Evolutionary conservation across 1,284 basidiomycete genomes (phyloP).

Genomic region (Tylopilus sp.): DNA sequence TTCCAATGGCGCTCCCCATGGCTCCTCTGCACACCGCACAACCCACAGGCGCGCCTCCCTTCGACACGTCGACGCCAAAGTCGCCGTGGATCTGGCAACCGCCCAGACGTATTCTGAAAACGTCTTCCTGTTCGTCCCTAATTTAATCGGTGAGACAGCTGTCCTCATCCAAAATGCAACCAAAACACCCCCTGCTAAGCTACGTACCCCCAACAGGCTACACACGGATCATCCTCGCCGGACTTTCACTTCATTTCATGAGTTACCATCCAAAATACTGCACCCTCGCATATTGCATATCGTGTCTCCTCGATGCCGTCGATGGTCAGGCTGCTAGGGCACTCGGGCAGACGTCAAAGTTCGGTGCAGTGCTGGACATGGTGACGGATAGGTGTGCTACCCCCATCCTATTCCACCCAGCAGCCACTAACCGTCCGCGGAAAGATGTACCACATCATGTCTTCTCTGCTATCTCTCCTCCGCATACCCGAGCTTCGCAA

Average conservation of each 20-base stretch:
- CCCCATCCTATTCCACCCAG: background rate
- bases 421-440: background rate
- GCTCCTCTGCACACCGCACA: slow-evolving; percentile 13
- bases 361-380: slow-evolving; percentile 98
- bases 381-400: slow-evolving; percentile 87
- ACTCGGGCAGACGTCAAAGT: slow-evolving; percentile 88
- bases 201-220: slow-evolving; percentile 58
- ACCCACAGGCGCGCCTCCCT: slow-evolving; percentile 37
- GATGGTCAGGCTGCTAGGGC: slow-evolving; percentile 93
- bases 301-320: slow-evolving; percentile 92
- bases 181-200: slow-evolving; percentile 3
- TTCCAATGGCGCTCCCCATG: slow-evolving; percentile 25
- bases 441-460: slow-evolving; percentile 92
- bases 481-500: slow-evolving; percentile 77
- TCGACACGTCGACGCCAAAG: slow-evolving; percentile 71
- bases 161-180: background rate
- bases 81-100: slow-evolving; percentile 78
- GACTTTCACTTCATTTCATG: slow-evolving; percentile 89
- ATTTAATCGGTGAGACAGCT: slow-evolving; percentile 74
- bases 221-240: slow-evolving; percentile 86
- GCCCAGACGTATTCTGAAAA: slow-evolving; percentile 83
- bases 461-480: slow-evolving; percentile 91
- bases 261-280: slow-evolving; percentile 89
- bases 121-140: slow-evolving; percentile 94
- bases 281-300: slow-evolving; percentile 86